Evolutionary conservation across 345 rosid genomes (phyloP), one percentile per base, ranked within the genome.

Genomic region (Melaleuca quinquenervia): DNA sequence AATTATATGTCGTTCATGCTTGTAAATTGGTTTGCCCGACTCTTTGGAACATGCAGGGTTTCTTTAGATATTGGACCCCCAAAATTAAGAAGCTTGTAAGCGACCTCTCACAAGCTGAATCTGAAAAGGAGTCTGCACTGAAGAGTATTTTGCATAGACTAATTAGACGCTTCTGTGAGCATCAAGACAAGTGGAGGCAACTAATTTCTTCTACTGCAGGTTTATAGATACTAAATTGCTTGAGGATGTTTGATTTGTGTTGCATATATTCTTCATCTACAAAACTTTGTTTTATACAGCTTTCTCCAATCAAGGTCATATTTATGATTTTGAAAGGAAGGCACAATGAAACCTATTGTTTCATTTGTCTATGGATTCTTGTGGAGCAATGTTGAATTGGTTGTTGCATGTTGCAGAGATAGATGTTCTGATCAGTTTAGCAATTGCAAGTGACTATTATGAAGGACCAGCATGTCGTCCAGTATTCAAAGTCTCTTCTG

Each of bases 21-120:
- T 84, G 75, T 36, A n/a, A 82, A 82, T 51, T 10, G 44, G 12
- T 44, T 49, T 60, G 50, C 52, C 85, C 1, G 41, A 75, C 84
- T 85, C 83, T 83, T 51, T 50, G 84, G 83, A 62, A 29, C 83
- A 70, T 91, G 84, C 93, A 97, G 99, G 99, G 99, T 62, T 91
- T 92, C 88, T 94, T 87, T 88, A 94, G 99, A 84, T 96, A 96
- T 89, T 97, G 98, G 98, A 94, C 93, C 90, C 98, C 98, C 76
- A 90, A 88, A 84, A 95, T 94, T 87, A 97, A 95, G 93, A 93
- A 92, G 89, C 86, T 89, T 84, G 55, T 95, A 83, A 93, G 88
- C 85, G 95, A 93, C 89, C 95, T 94, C 74, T 91, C 98, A 62
- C 94, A 93, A 89, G 95, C 98, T 88, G 96, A 93, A 91, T 90